A percentile compares a stretch with the other conserved stretches of the same genome.
Conservation (phyloP, 148 eudicot species). For the Fagopyrum esculentum region DNA sequence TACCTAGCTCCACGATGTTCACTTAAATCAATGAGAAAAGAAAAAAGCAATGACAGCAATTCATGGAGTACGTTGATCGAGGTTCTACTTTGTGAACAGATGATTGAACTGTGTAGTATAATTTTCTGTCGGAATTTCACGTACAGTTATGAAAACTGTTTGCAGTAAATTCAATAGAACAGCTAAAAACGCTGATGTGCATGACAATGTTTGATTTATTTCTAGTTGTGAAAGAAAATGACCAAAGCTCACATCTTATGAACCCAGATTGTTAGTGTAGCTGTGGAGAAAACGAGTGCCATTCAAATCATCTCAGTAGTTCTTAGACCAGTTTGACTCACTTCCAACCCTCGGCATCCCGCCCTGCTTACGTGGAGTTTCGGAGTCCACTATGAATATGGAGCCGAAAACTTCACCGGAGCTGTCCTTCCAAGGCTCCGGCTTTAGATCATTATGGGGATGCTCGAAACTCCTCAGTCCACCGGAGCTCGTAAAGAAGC, state of each 20-base stretch:
- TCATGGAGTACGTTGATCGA: not conserved
- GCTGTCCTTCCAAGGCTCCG: slow-evolving; percentile 82
- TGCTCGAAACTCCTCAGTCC: slow-evolving; percentile 83
- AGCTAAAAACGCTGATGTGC: not conserved
- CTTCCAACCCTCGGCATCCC: slow-evolving; percentile 86
- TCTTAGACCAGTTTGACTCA: slow-evolving; percentile 74
- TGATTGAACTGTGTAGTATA: not conserved
- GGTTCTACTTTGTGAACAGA: not conserved
- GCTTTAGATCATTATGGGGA: slow-evolving; percentile 60
- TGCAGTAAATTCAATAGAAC: not conserved
- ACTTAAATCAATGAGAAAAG: not conserved
- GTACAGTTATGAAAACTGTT: not conserved
- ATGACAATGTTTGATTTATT: not conserved
- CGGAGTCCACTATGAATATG: slow-evolving; percentile 63
- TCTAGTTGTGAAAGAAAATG: not conserved
- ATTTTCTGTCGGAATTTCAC: not conserved
- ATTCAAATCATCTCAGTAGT: slow-evolving; percentile 25
- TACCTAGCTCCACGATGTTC: no score
- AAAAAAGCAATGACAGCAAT: not conserved
- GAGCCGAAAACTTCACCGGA: slow-evolving; percentile 82
- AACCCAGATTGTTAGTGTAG: not conserved
- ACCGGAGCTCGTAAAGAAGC: slow-evolving; percentile 74
- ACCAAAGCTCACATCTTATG: not conserved
- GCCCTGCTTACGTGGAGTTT: slow-evolving; percentile 34
- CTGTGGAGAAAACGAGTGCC: not conserved